Evolutionary conservation across 2,329 filamentous ascomycete genomes (phyloP), one percentile per base, ranked within the genome.

Genomic region (Alternaria dauci): DNA sequence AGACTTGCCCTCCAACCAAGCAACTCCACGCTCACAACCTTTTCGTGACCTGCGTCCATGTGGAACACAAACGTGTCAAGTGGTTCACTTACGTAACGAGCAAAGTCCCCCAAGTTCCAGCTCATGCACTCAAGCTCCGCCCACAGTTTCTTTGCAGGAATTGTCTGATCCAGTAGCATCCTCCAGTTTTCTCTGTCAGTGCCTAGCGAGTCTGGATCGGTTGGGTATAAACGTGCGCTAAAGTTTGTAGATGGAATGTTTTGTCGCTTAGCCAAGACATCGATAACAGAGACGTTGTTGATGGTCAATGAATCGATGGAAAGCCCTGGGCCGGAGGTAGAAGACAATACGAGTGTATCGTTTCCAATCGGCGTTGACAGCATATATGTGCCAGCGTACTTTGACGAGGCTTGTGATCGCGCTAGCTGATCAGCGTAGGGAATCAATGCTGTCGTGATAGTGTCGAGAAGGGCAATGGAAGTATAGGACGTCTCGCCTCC

Each of bases 321-420:
- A 14, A 75, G 50, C 1, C 72, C 72, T 4, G 72, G 71, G 0
- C 71, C 72, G 5, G 36, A 38, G 5, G 44, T 32, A 2, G 52
- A 42, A 59, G 43, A 55, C n/a, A 59, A n/a, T 4, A 44, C 23
- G 12, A 59, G 8, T 1, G 52, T 55, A 18, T 68, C 58, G 23
- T 74, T 71, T 0, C 68, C 30, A 2, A 23, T 47, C n/a, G 71
- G 14, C 0, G 59, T 67, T 23, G 41, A 7, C 3, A 52, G 9
- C n/a, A 30, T 44, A 48, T 72, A 74, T 7, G 58, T 71, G 0
- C 72, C 71, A 1, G 57, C 63, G 44, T 74, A 75, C 32, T 62
- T 67, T 3, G 6, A n/a, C 8, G 48, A 34, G 8, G 65, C 66
- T 46, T 72, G 71, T 11, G 50, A 8, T 5, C 64, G 60, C 4